A percentile compares a stretch with the other conserved stretches of the same genome.
These are phyloP conservation scores for Bacidia gigantensis DNA, from an alignment of 495 filamentous ascomycete species.

Conservation along the genomic window DNA sequence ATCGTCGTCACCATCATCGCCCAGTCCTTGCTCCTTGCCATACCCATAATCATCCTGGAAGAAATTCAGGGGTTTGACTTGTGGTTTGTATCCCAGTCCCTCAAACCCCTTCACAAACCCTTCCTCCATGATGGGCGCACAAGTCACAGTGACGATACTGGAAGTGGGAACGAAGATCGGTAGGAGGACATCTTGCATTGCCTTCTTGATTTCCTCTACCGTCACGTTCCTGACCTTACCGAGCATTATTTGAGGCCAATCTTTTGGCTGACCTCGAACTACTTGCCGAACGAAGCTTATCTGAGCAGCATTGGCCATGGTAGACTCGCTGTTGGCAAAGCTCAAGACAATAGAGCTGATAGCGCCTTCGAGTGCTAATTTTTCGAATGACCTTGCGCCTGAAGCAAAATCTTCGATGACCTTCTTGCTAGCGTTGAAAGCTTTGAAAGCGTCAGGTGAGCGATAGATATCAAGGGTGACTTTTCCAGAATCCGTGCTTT, in stretches of 20 bases:
- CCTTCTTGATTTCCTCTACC: conserved; percentile 61
- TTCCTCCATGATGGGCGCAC: conserved; percentile 71
- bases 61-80: conserved; percentile 56
- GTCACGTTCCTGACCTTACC: conserved; percentile 60
- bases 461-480: conserved; percentile 74
- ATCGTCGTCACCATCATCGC: conserved; percentile 50
- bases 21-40: conserved; percentile 52
- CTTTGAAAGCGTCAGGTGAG: conserved; percentile 78
- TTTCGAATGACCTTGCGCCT: conserved; percentile 52
- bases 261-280: conserved; percentile 57
- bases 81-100: conserved; percentile 60
- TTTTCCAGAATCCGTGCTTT: conserved; percentile 63
- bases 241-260: conserved; percentile 65
- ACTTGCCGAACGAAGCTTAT: conserved; percentile 73
- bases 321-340: conserved; percentile 77
- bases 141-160: conserved; percentile 79
- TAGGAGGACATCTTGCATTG: conserved; percentile 60
- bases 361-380: conserved; percentile 74
- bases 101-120: conserved; percentile 65
- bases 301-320: conserved; percentile 63
- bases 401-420: conserved; percentile 58
- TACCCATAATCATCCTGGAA: conserved; percentile 92
- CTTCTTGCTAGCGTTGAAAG: conserved; percentile 60
- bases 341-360: conserved; percentile 74
- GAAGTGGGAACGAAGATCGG: conserved; percentile 63